A percentile compares a stretch with the other conserved stretches of the same genome.
phyloP scores from a whole-genome alignment of 768 basidiomycete genomes.

The Leccinum ochraceum region DNA sequence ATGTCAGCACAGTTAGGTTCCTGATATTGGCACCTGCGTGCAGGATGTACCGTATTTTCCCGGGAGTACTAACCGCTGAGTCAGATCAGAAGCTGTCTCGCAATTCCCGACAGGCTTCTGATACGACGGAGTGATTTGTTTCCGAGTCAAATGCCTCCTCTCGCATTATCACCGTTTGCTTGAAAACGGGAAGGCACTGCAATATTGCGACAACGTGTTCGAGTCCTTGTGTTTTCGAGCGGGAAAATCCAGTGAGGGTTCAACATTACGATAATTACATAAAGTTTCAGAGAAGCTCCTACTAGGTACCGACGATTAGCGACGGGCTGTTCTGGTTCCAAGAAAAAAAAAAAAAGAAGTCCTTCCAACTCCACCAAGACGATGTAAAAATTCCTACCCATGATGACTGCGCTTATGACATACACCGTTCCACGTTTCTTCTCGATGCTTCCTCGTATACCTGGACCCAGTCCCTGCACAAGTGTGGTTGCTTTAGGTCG shows the following conservation, averaged over 20 bases:
- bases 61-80: background rate
- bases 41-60: background rate
- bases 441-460: conserved; percentile 25
- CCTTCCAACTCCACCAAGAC: background rate
- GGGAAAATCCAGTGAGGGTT: too few species aligned
- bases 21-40: background rate
- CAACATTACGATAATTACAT: too few species aligned
- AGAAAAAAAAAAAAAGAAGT: background rate
- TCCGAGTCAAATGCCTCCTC: background rate
- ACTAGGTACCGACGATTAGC: too few species aligned
- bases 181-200: background rate
- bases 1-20: background rate
- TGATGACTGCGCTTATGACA: conserved; percentile 3
- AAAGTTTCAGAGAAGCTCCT: background rate
- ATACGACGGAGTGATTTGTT: background rate
- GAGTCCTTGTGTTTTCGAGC: too few species aligned
- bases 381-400: background rate
- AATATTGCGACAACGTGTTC: background rate
- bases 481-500: conserved; percentile 24
- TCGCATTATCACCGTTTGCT: background rate
- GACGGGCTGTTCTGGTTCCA: background rate
- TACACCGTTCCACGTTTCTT: conserved; percentile 14
- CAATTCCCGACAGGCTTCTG: background rate
- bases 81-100: background rate
- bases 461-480: conserved; percentile 30